Evolutionary conservation across 495 filamentous ascomycete genomes (phyloP).

Genomic region (Aspergillus bridgeri): DNA sequence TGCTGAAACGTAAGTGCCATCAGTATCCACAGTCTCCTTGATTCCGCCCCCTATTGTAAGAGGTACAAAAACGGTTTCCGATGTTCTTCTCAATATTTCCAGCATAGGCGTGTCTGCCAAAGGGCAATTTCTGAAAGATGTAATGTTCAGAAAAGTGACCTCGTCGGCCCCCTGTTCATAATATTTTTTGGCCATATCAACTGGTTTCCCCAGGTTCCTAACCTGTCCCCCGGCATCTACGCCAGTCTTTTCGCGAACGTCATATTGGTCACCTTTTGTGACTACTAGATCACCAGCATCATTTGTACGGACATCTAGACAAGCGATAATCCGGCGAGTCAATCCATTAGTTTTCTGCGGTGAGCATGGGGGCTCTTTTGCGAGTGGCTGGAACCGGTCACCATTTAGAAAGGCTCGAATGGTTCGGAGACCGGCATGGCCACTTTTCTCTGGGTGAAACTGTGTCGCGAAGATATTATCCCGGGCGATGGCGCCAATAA

Average conservation of each 20-base stretch:
- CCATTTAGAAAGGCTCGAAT: slow-evolving; percentile 82
- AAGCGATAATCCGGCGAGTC: slow-evolving; percentile 88
- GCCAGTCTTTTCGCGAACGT: slow-evolving; percentile 86
- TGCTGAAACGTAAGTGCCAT: slow-evolving; percentile 82
- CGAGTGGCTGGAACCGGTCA: slow-evolving; percentile 44
- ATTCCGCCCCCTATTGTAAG: slow-evolving; percentile 95
- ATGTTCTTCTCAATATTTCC: slow-evolving; percentile 80
- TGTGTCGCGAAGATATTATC: slow-evolving; percentile 87
- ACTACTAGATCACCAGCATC: slow-evolving; percentile 94
- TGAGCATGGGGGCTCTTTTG: slow-evolving; percentile 22
- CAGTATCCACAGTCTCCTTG: slow-evolving; percentile 80
- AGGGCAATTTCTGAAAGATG: slow-evolving; percentile 92
- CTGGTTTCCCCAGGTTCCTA: slow-evolving; percentile 91
- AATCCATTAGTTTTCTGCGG: slow-evolving; percentile 57
- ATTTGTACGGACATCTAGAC: slow-evolving; percentile 94
- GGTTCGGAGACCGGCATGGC: slow-evolving; percentile 77
- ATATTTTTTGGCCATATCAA: slow-evolving; percentile 89
- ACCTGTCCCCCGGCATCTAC: slow-evolving; percentile 64
- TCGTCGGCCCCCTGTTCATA: slow-evolving; percentile 97
- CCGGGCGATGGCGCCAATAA: slow-evolving; percentile 84
- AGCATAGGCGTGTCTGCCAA: slow-evolving; percentile 92
- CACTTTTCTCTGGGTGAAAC: slow-evolving; percentile 97
- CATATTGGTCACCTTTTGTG: slow-evolving; percentile 98
- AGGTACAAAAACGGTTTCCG: slow-evolving; percentile 94
- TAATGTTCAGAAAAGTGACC: slow-evolving; percentile 96